Base-by-base conservation (phyloP, 1,139 yeast species). In the Nakaseomyces delphensis region DNA sequence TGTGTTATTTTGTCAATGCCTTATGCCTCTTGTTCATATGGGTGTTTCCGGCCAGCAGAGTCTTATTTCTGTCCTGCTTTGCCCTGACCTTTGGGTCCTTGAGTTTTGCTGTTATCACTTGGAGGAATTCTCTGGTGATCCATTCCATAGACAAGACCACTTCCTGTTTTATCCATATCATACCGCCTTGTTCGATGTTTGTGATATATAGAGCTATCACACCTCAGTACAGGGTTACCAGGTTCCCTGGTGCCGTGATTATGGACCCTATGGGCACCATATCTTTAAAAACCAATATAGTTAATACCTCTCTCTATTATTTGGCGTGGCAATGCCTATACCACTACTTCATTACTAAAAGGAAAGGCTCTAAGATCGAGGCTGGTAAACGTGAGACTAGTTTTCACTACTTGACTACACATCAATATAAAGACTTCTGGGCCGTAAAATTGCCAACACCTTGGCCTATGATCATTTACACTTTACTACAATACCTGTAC, bases 141-240 rank as follows among this genome's bases (percentile, higher is more conserved):
- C 98, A 91, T 58, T 82, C 93, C 14, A 75, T 91, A 49, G 97
- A 89, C 50, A 89, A 91, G 63, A 84, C 91, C n/a, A 89, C 97
- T 1, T 79, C 91, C 13, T 79, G 95, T 3, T 84, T 86, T 54
- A 89, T 91, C 49, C 98, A 91, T 58, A 73, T 91, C 13, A 74
- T 85, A 68, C 98, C 98, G 1, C 95, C 96, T 0, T 76, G 81
- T 24, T 82, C 89, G 2, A 73, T 87, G 74, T 89, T 85, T 66
- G 91, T 85, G 33, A 79, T 91, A 45, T 85, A 85, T 3, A 96
- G 89, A 65, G 81, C 82, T 49, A 58, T 87, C n/a, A 74, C 79
- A 0, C 60, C 65, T n/a, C 80, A 74, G 0, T 79, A 68, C 55
- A 70, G 77, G 47, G 49, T 64, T 3, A 54, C 52, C 39, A 68